Conservation (phyloP, 1,139 yeast species). For the Taphrina betulina region DNA sequence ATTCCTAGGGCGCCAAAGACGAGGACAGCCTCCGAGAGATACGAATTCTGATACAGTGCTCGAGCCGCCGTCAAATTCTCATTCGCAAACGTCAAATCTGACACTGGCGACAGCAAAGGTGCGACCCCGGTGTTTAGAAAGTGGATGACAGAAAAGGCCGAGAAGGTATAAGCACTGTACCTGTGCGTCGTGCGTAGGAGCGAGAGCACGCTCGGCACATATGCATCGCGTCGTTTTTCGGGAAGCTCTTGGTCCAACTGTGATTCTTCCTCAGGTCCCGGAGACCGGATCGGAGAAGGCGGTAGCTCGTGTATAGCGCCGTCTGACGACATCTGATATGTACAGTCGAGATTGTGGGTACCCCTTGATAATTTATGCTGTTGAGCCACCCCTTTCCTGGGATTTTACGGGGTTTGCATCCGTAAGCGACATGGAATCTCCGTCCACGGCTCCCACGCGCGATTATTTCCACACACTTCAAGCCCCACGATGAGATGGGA, state of each 20-base stretch:
- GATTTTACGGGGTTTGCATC: too few relatives aligned
- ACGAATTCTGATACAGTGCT: slow-evolving; percentile 25
- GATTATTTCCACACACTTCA: too few relatives aligned
- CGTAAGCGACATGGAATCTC: too few relatives aligned
- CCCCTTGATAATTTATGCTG: too few relatives aligned
- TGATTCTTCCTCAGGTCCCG: not conserved
- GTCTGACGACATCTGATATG: too few relatives aligned
- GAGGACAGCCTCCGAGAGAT: slow-evolving; percentile 14
- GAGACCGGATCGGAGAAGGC: not conserved
- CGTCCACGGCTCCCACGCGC: too few relatives aligned
- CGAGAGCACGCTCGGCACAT: slow-evolving; percentile 4
- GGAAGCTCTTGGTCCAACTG: not conserved
- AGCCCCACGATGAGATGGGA: too few relatives aligned
- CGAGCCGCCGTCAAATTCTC: slow-evolving; percentile 30
- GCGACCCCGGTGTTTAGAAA: slow-evolving; percentile 29
- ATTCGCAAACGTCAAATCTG: slow-evolving; percentile 19
- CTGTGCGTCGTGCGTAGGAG: slow-evolving; percentile 22
- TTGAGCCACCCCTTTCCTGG: too few relatives aligned
- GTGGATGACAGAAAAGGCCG: slow-evolving; percentile 23
- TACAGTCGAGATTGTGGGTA: too few relatives aligned
- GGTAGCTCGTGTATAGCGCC: not conserved
- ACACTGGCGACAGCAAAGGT: slow-evolving; percentile 15
- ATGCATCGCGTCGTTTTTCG: not conserved
- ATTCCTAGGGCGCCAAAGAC: slow-evolving; percentile 22
- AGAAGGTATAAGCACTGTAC: slow-evolving; percentile 24